Evolutionary conservation across 2,329 filamentous ascomycete genomes (phyloP), one percentile per base, ranked within the genome.

Genomic region (Dactylellina cionopaga): DNA sequence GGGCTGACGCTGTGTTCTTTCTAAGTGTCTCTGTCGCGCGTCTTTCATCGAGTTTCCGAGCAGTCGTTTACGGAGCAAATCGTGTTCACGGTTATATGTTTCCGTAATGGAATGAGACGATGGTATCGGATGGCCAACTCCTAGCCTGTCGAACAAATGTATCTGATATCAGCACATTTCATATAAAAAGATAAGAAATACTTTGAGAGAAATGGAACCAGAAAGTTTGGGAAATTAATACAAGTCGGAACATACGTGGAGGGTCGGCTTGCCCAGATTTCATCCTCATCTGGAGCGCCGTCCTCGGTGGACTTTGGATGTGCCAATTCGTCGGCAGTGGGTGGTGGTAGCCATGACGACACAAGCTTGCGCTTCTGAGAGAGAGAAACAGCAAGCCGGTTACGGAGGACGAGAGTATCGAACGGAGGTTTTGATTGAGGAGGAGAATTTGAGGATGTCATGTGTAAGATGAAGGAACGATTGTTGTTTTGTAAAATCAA

Each of bases 331-430:
- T 65, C 68, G 43, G 52, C 35, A 4, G 81, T 78, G 64, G 80
- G 80, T n/a, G 83, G 78, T 10, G 84, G 84, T 27, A 88, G 82
- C 84, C 85, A 85, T 74, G 86, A 87, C 54, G 84, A 81, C 69
- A 88, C 80, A 15, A 86, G 79, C 31, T 82, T 82, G 74, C 86
- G 84, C 54, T 82, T 83, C 59, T 84, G 83, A 5, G 86, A 84
- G 7, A 86, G 79, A 2, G 82, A 82, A 47, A 88, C 81, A 73
- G 83, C 85, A 29, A 84, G 81, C 58, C 82, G 81, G 75, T 87
- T 87, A 58, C 84, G 82, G 51, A 88, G 82, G 37, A 87, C 80
- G 37, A 72, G 52, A 1, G 44, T 59, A 37, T 64, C 59, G 4
- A 39, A 31, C 4, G 43, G 17, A n/a, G 35, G 1, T 9, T 65